Conservation (phyloP, 805 yeast species). For the Grigorovia yakushimaensis region DNA sequence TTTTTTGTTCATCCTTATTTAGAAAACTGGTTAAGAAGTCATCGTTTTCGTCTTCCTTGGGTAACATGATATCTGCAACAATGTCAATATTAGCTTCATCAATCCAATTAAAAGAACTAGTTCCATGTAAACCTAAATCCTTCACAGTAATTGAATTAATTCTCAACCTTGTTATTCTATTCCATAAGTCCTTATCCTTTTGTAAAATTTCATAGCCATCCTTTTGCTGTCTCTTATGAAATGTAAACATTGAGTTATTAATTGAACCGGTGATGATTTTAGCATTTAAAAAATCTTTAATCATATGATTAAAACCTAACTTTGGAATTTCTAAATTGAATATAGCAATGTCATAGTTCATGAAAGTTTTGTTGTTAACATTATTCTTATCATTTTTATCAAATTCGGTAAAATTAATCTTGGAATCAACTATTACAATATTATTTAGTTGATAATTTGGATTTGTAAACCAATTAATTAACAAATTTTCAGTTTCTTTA, state of each 20-base stretch:
- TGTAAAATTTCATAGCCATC: conserved; percentile 35
- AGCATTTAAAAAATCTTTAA: conserved; percentile 62
- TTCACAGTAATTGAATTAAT: conserved; percentile 32
- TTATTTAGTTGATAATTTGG: conserved; percentile 34
- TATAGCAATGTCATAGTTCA: conserved; percentile 35
- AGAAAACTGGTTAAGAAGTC: not conserved
- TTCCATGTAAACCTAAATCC: conserved; percentile 28
- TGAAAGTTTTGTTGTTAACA: not conserved
- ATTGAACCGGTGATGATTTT: conserved; percentile 63
- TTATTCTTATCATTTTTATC: conserved; percentile 11
- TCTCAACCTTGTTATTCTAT: conserved; percentile 39
- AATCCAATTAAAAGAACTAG: conserved; percentile 56
- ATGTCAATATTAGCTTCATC: conserved; percentile 61
- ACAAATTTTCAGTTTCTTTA: conserved; percentile 23
- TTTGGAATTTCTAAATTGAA: conserved; percentile 59
- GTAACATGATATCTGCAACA: conserved; percentile 63
- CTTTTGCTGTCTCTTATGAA: conserved; percentile 62
- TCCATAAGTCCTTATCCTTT: conserved; percentile 35
- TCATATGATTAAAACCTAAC: conserved; percentile 46
- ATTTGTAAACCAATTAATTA: conserved; percentile 26
- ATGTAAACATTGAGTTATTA: conserved; percentile 64
- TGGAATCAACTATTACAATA: conserved; percentile 31
- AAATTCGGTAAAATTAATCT: conserved; percentile 18
- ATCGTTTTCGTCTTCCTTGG: conserved; percentile 34
- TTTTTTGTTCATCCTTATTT: conserved; percentile 7